phyloP scores from a whole-genome alignment of 192 early-diverging fungal species.

The Entomortierella beljakovae region DNA sequence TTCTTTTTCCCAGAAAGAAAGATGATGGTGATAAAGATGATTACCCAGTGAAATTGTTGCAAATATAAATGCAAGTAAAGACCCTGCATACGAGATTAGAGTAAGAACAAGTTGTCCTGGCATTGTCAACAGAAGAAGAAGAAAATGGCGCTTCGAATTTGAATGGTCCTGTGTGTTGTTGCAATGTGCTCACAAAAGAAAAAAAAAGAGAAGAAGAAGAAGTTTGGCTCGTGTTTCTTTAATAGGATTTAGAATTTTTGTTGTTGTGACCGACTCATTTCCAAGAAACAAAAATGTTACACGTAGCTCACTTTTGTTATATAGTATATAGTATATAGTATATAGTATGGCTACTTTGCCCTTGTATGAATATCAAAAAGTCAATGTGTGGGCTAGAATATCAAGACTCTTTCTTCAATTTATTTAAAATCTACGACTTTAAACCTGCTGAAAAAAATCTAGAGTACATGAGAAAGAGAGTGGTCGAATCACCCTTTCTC shows the following conservation, averaged over 20 bases:
- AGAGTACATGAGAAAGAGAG: conserved; percentile 27
- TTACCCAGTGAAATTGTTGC: conserved; percentile 69
- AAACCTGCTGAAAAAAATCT: conserved; percentile 18
- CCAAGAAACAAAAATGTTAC: too few relatives aligned
- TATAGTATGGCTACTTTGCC: too few relatives aligned
- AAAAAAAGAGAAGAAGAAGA: conserved; percentile 1
- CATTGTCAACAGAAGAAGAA: too few relatives aligned
- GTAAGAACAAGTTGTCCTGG: conserved; percentile 49
- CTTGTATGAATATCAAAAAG: too few relatives aligned
- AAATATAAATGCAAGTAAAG: conserved; percentile 63
- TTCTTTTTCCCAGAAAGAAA: too few relatives aligned
- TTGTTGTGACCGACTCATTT: too few relatives aligned
- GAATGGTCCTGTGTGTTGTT: neutral
- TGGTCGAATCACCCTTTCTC: conserved; percentile 34
- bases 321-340: too few relatives aligned
- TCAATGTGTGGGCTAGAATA: too few relatives aligned
- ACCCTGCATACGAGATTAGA: conserved; percentile 64
- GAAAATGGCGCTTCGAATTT: neutral
- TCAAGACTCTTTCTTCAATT: neutral
- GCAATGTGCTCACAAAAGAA: neutral
- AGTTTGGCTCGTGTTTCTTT: too few relatives aligned
- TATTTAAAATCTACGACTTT: neutral
- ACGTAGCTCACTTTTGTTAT: too few relatives aligned
- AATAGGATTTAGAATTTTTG: neutral
- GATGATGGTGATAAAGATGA: neutral